These are phyloP conservation scores for Cytospora leucostoma DNA, from an alignment of 2,329 filamentous ascomycete species.

Conservation along the genomic window DNA sequence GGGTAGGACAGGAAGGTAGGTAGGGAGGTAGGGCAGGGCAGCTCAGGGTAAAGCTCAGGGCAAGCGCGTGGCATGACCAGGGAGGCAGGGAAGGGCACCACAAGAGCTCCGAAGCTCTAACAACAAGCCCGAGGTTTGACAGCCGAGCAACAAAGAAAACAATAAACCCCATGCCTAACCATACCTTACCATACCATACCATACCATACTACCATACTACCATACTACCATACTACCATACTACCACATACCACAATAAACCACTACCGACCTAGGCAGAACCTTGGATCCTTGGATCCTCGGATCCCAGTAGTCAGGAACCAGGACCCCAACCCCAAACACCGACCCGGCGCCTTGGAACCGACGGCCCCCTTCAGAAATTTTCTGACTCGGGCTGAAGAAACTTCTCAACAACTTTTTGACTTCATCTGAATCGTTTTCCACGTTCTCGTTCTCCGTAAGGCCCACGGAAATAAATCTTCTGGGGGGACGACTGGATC, in stretches of 20 bases:
- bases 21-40: no score
- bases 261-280: no score
- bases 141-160: neutral
- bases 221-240: neutral
- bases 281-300: no score
- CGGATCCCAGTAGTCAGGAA: neutral
- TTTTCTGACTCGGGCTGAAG: slow-evolving; percentile 24
- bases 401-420: neutral
- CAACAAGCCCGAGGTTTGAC: neutral
- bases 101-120: neutral
- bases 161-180: neutral
- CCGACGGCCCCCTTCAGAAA: slow-evolving; percentile 3
- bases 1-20: no score
- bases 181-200: neutral
- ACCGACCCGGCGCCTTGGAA: neutral
- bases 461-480: slow-evolving; percentile 11
- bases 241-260: no score
- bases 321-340: neutral
- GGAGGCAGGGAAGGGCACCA: neutral
- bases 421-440: slow-evolving; percentile 25
- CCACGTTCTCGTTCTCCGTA: neutral
- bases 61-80: no score
- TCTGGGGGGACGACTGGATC: neutral
- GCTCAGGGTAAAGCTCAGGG: no score
- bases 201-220: no score